These are phyloP conservation scores for Amauroascus verrucosus DNA, from an alignment of 2,329 filamentous ascomycete genomes.

Conservation along the genomic window DNA sequence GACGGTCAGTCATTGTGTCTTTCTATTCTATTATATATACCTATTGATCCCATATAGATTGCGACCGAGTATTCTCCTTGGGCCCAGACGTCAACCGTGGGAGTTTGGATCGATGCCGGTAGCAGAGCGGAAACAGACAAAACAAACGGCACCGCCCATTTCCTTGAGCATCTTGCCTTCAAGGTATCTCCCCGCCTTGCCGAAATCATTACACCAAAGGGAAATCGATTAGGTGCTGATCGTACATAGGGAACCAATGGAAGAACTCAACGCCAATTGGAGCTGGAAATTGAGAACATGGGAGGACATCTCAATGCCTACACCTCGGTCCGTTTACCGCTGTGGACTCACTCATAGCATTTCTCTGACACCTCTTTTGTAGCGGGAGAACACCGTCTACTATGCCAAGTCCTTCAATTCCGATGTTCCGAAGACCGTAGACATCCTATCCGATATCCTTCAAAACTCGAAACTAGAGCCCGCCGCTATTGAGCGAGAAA, in stretches of 20 bases:
- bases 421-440: conserved; percentile 90
- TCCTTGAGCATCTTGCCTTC: conserved; percentile 99
- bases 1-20: conserved; percentile 52
- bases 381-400: conserved; percentile 98
- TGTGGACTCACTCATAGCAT: neutral
- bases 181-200: conserved; percentile 54
- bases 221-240: conserved; percentile 5
- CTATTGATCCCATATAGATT: conserved; percentile 52
- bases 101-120: conserved; percentile 98
- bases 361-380: conserved; percentile 5
- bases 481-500: conserved; percentile 87
- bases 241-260: conserved; percentile 67
- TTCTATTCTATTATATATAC: conserved; percentile 16
- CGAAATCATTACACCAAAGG: neutral
- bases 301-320: conserved; percentile 98
- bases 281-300: conserved; percentile 99
- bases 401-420: conserved; percentile 99
- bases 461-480: conserved; percentile 98
- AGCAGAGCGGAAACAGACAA: conserved; percentile 95
- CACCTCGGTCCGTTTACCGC: conserved; percentile 63
- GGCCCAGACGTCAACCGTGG: conserved; percentile 95
- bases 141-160: conserved; percentile 98
- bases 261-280: conserved; percentile 91
- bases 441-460: conserved; percentile 97
- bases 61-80: conserved; percentile 96